A percentile compares a stretch with the other conserved stretches of the same genome.
Conservation (phyloP, 2,329 filamentous ascomycete species). For the Massarina eburnea region DNA sequence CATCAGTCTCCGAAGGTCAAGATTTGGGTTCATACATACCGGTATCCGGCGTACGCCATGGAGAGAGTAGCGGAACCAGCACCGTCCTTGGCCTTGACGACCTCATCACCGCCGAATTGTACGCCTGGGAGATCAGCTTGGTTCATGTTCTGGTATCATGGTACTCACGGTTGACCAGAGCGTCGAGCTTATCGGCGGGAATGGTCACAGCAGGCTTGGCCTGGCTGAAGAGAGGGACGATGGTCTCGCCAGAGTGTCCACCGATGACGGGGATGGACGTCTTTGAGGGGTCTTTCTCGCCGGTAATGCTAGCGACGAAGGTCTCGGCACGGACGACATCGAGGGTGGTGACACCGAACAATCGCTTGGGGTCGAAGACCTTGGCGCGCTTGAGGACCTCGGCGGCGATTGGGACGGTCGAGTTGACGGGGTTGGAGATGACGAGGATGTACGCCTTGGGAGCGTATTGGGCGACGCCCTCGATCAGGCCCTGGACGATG, state of each 20-base stretch:
- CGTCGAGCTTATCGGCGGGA: conserved; percentile 86
- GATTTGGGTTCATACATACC: conserved; percentile 55
- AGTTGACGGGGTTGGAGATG: conserved; percentile 99
- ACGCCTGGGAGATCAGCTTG: conserved; percentile 57
- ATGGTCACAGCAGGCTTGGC: conserved; percentile 77
- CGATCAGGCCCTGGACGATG: conserved; percentile 91
- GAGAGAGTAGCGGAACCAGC: conserved; percentile 87
- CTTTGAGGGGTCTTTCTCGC: conserved; percentile 79
- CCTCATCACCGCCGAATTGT: conserved; percentile 97
- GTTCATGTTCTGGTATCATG: background rate
- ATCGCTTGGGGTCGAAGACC: conserved; percentile 91
- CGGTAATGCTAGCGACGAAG: conserved; percentile 83
- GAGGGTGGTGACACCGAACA: conserved; percentile 98
- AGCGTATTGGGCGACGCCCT: conserved; percentile 81
- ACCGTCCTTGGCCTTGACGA: conserved; percentile 92
- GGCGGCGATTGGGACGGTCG: conserved; percentile 94
- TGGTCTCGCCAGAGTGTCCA: conserved; percentile 97
- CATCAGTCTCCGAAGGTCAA: conserved; percentile 10
- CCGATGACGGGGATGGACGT: conserved; percentile 89
- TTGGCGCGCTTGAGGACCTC: conserved; percentile 93
- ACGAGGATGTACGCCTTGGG: conserved; percentile 94
- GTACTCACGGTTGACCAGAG: conserved; percentile 75
- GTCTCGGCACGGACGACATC: conserved; percentile 98
- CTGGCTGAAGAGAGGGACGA: conserved; percentile 96
- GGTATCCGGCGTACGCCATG: conserved; percentile 94